Conservation (phyloP, 2,329 filamentous ascomycete species). For the Plectosphaerella plurivora region DNA sequence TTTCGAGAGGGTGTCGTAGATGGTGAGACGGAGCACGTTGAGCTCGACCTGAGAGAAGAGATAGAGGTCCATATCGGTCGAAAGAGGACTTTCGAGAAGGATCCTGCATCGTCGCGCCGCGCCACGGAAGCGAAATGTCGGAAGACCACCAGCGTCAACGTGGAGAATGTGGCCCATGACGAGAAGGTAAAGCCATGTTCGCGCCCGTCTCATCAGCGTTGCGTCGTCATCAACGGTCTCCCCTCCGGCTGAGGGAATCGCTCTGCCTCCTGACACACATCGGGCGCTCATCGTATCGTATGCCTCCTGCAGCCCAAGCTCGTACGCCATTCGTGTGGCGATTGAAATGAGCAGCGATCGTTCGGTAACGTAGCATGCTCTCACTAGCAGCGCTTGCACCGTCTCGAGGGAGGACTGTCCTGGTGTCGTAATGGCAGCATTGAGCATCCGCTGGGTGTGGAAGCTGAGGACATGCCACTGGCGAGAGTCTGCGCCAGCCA, state of each 20-base stretch:
- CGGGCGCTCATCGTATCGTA: constrained; percentile 30
- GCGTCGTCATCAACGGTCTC: constrained; percentile 1
- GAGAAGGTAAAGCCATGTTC: constrained; percentile 48
- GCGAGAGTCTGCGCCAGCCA: constrained; percentile 29
- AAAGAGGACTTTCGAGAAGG: constrained; percentile 34
- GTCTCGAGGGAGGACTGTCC: constrained; percentile 35
- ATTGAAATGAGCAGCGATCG: constrained; percentile 44
- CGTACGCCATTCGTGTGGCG: constrained; percentile 45
- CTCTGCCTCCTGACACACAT: background rate
- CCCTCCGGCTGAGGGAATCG: too few relatives aligned
- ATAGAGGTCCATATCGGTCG: constrained; percentile 43
- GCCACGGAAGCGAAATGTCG: constrained; percentile 27
- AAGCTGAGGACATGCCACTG: constrained; percentile 37
- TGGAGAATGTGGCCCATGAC: constrained; percentile 46
- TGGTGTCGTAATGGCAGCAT: constrained; percentile 23
- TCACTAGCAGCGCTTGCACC: constrained; percentile 45
- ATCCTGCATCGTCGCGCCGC: constrained; percentile 40
- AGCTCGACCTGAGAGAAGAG: constrained; percentile 47
- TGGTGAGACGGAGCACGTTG: constrained; percentile 24
- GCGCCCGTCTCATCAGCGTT: constrained; percentile 33
- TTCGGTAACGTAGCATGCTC: constrained; percentile 48
- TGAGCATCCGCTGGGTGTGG: constrained; percentile 38
- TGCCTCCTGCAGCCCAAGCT: constrained; percentile 38
- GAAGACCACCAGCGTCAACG: constrained; percentile 28
- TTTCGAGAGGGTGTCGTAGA: constrained; percentile 27